Evolutionary conservation across 192 early-diverging fungal genomes (phyloP), one percentile per base, ranked within the genome.

Genomic region (Haplosporangium gracile): DNA sequence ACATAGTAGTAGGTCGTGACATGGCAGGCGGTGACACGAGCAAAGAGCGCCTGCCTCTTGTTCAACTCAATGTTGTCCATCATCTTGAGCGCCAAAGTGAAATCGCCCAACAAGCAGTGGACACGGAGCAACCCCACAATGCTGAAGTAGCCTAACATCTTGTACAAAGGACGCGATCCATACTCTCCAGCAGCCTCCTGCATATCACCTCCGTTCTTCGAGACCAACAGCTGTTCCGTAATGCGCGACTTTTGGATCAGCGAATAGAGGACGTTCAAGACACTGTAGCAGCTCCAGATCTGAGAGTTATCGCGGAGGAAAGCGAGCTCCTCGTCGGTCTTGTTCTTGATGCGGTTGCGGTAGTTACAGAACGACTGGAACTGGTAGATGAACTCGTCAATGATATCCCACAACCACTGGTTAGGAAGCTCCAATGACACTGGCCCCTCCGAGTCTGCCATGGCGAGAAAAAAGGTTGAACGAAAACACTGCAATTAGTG

Each of bases 331-430:
- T 94, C 94, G 16, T 95, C 92, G n/a, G 90, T 90, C 88, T 95
- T 96, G 89, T 93, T 95, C 87, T 93, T 92, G 70, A 95, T 88
- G 71, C 96, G 94, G 90, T 95, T 97, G 73, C 97, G 95, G 92
- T 97, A 98, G 79, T 96, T 95, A 91, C 96, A 96, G 91, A 98
- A 99, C 74, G 97, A 94, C 92, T 99, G 98, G 93, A 98, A 99
- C 91, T 99, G 98, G 90, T 97, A 99, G 82, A 99, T 98, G 90
- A 99, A 99, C 90, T 99, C 98, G 81, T 99, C 98, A 79, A 99
- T 97, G 88, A 99, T 98, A 90, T 99, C 98, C 97, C 97, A 99
- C 51, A 99, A 90, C 98, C 98, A 99, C 90, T 98, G 97, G 92
- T 97, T 98, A 29, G 98, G 98, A 74, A 99, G 93, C 90, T 99